These are phyloP conservation scores for Silene vulgaris DNA, from an alignment of 179 eudicot genomes.

Conservation along the genomic window DNA sequence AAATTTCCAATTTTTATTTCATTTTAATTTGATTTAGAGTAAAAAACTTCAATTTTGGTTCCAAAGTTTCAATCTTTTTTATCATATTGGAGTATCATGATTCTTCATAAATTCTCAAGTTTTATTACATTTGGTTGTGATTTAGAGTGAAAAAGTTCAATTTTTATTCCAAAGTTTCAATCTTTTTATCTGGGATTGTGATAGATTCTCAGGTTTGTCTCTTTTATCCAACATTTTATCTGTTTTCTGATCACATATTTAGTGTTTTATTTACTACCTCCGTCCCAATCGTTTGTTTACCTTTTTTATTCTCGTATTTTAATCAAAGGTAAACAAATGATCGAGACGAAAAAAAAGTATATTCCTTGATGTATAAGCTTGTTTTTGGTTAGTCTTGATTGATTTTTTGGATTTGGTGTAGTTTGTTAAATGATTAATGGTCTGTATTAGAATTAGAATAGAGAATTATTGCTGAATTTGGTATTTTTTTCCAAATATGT, in stretches of 20 bases:
- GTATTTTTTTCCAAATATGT: not conserved
- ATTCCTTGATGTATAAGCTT: not conserved
- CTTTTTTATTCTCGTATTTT: not conserved
- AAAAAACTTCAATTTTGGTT: slow-evolving; percentile 1
- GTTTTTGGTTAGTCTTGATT: slow-evolving; percentile 15
- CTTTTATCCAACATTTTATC: not conserved
- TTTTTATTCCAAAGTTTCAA: slow-evolving; percentile 16
- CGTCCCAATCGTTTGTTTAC: not conserved
- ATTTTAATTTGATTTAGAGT: not conserved
- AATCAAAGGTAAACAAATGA: not conserved
- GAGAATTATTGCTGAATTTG: not conserved
- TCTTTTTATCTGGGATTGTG: slow-evolving; percentile 19
- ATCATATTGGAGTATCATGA: not conserved
- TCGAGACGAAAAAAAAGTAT: not conserved
- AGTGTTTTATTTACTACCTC: not conserved
- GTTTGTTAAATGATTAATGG: not conserved
- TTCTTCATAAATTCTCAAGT: not conserved
- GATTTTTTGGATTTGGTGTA: not conserved
- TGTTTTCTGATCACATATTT: not conserved
- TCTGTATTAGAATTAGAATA: not conserved
- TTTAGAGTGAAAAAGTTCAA: not conserved
- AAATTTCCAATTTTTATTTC: not conserved
- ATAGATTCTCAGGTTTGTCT: slow-evolving; percentile 26
- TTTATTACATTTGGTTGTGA: not conserved
- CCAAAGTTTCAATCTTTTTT: slow-evolving; percentile 15